Evolutionary conservation across 2,329 filamentous ascomycete genomes (phyloP).

Genomic region (Trichophyton mentagrophytes): DNA sequence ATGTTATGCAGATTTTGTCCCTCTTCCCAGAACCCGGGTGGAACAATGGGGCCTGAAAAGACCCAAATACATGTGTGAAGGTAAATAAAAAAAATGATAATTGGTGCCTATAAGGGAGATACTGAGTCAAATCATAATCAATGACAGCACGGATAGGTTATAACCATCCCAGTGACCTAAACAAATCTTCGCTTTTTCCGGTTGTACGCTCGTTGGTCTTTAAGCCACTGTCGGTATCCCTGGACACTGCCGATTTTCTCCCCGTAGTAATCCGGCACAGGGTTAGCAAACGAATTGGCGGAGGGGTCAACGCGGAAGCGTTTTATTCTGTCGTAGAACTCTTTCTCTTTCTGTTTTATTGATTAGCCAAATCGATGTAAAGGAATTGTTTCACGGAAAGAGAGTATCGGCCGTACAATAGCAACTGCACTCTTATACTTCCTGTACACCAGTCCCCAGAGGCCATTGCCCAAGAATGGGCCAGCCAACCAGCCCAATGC

Average conservation of each 20-base stretch:
- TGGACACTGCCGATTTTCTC: constrained; percentile 93
- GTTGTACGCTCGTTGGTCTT: constrained; percentile 94
- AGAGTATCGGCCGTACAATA: constrained; percentile 32
- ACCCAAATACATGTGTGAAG: not conserved
- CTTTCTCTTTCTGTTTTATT: constrained; percentile 62
- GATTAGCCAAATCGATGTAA: not conserved
- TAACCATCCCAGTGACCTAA: not conserved
- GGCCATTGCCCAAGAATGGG: constrained; percentile 63
- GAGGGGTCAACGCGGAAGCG: constrained; percentile 84
- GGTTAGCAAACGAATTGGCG: constrained; percentile 78
- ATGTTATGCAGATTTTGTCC: not conserved
- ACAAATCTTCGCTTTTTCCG: constrained; percentile 55
- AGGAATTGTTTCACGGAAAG: not conserved
- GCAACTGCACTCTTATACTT: constrained; percentile 60
- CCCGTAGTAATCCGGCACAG: constrained; percentile 93
- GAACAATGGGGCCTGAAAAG: not conserved
- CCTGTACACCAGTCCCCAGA: constrained; percentile 67
- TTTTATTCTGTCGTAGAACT: constrained; percentile 86
- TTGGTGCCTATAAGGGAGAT: too few relatives aligned
- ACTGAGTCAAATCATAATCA: not conserved
- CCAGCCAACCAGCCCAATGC: constrained; percentile 82
- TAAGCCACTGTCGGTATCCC: constrained; percentile 89
- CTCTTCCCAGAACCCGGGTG: not conserved
- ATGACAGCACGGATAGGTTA: not conserved
- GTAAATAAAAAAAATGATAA: not conserved